Base-by-base conservation (phyloP, 495 filamentous ascomycete genomes). In the Neurospora sp. region DNA sequence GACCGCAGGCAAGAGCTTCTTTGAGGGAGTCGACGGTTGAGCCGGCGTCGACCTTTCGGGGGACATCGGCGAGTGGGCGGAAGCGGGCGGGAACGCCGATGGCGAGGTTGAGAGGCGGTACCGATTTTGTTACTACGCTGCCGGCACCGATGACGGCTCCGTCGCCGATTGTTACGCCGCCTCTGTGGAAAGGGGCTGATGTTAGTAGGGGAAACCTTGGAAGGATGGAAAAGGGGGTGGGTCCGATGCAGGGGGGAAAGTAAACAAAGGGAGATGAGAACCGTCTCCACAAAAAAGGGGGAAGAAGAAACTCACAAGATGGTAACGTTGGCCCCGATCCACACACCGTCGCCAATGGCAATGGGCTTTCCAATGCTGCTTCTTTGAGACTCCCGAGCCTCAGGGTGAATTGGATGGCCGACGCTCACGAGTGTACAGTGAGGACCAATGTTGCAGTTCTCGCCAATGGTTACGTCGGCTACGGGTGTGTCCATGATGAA, bases 311-410 rank as follows among this genome's bases (percentile, higher is more conserved):
- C 80, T 78, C 31, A 81, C 80, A 82, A 48, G 31, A 82, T 76
- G 18, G 79, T 82, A 42, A 76, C 83, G 75, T 92, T 92, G 20
- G 91, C 91, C 22, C 94, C 95, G 31, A 85, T 77, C 76, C 76
- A 82, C 10, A 81, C 80, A 31, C 79, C 73, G 14, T 81, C 53
- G 9, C 80, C 80, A 27, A 83, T 80, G 4, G 73, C 78, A 20
- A 83, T 76, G 6, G 78, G 76, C 45, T 78, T 78, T 14, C 81
- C 81, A 35, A 81, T 77, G 53, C 80, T 79, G 39, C 71, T 71
- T n/a, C 75, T 74, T 41, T 77, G 73, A 4, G 71, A 73, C 10
- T 72, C 71, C 12, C 78, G 75, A 68, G 76, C 81, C 69, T 79
- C 74, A 1, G 79, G 72, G 44, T 71, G 70, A 18, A 79, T 65